Evolutionary conservation across 108 stramenopile species (phyloP), one percentile per base, ranked within the genome.

Genomic region (Pseudonitzschia delicatissima): DNA sequence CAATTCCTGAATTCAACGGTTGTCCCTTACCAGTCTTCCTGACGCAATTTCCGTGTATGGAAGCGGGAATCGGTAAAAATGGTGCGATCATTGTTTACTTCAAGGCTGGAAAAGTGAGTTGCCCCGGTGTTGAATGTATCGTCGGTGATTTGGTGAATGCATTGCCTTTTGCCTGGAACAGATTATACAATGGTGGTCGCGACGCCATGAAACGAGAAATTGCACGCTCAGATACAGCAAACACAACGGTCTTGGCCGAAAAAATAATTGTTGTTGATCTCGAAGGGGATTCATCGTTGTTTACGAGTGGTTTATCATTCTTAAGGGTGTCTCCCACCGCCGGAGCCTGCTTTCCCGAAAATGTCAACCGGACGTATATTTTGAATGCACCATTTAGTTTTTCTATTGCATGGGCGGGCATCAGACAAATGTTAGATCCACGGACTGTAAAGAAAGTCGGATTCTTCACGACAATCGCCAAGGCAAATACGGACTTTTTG

Each of bases 341-440:
- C 6, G 35, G 26, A 2, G 4, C 21, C 4, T 69, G 68, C 18
- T 69, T 69, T 57, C 68, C 68, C 23, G 68, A 69, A 61, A 53
- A 26, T 32, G 36, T 69, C 29, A 62, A 60, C 20, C 29, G 60
- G 18, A 60, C 52, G 42, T 40, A 53, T 31, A 26, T 69, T 13
- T 49, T 69, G 29, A 69, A 69, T 42, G 68, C 60, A 32, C 68
- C 68, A 3, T 44, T 45, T 25, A 27, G 23, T n/a, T 69, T 69
- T 53, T 45, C 60, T 5, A 17, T 62, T 0, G 17, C 20, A 6
- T 69, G 68, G 68, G 29, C 45, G 0, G 68, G 62, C 15, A 15
- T 62, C 12, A 34, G 18, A 17, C 31, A 39, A 45, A 61, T 31
- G 5, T 4, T 45, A 12, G 68, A 61, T 44, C 59, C 47, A 45